Evolutionary conservation across 768 basidiomycete genomes (phyloP), one percentile per base, ranked within the genome.

Genomic region (Russula abietina): DNA sequence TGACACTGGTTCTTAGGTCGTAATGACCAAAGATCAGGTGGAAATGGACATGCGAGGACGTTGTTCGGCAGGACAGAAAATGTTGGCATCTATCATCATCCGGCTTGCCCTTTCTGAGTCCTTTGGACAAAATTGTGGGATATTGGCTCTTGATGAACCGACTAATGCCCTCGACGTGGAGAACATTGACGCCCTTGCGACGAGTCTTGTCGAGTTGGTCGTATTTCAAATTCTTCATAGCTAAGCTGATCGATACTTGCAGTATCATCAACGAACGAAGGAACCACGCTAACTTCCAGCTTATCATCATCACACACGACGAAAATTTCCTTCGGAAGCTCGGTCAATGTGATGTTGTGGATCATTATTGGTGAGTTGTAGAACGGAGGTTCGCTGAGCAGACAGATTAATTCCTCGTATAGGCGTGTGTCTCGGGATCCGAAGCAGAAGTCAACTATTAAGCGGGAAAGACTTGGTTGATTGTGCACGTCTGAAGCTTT

Each of bases 41-140:
- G 96, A 98, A 75, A 94, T 99, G 91, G 97, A 98, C 75, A 99
- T 99, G 97, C 87, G 97, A 60, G 97, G 97, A 28, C 85, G 97
- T 66, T 99, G 97, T 75, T 94, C 91, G 17, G 97, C 97, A 1
- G 97, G 97, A 0, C 97, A 99, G 76, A 99, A 99, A 77, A 98
- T 98, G 83, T 78, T 99, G 62, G 97, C 96, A 11, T 95, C 92
- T 24, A 98, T 98, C 74, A 93, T 98, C 75, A 98, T 99, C 70
- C 87, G 97, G 7, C 85, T 99, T 39, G 97, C 97, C 4, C 80
- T 99, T 30, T 96, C 96, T 6, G 97, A 99, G 71, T 96, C 93
- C 2, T 98, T 99, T 70, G 93, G 93, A 3, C 91, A 94, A 72
- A 97, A 96, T 68, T 98, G 97, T 73, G 97, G 97, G 22, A 97